Evolutionary conservation across 768 basidiomycete species (phyloP), one percentile per base, ranked within the genome.

Genomic region (Suillus subluteus): DNA sequence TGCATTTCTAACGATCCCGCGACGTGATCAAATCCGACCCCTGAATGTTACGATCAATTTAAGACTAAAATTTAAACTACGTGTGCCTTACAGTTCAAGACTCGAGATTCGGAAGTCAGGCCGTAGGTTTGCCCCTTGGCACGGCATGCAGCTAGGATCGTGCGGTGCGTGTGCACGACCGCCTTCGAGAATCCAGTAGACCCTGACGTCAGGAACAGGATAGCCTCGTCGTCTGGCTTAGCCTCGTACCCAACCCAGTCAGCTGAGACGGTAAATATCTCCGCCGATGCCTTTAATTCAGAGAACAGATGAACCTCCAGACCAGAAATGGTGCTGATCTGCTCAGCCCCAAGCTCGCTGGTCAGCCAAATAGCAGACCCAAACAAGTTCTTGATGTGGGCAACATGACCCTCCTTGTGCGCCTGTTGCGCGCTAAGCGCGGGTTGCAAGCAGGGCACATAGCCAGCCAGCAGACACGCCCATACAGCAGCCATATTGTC

Each of bases 141-240:
- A 41, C 50, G 16, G 52, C 77, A 73, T 15, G 76, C 72, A 16
- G 81, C 73, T 12, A 83, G 63, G 32, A 82, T 68, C 6, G 80
- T 80, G 2, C 76, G 75, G 65, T 83, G 82, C 1, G 77, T 76
- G 65, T 82, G 75, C 5, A 75, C 76, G 40, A 80, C 82, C 1
- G 75, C 82, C 69, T 82, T 83, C n/a, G 82, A 80, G 66, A 82
- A 81, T 2, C 82, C 82, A 9, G 82, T 82, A 0, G 82, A 83
- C 0, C 82, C 82, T 6, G 82, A 82, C 2, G 82, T 83, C 68
- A 83, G 69, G 68, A 78, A 78, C 3, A 77, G 70, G 50, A 77
- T 74, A 6, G 76, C 76, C 35, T 77, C 77, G n/a, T 77, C 69
- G 41, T 77, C 76, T 23, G 74, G 62, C 37, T 68, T 66, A 9